Evolutionary conservation across 805 yeast species (phyloP), one percentile per base, ranked within the genome.

Genomic region (Teunomyces funiuensis): DNA sequence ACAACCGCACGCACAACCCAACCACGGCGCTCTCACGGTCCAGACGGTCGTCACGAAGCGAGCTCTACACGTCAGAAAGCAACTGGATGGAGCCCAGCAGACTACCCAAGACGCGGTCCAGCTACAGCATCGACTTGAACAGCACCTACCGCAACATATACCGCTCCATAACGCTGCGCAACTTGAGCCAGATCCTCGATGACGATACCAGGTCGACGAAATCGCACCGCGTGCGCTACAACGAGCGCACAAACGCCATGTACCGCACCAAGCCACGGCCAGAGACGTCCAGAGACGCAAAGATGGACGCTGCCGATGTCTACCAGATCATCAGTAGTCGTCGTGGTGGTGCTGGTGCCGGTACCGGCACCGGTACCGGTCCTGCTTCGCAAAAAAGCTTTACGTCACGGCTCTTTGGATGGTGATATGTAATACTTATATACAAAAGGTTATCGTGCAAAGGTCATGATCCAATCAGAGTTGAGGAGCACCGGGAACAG

Each of bases 401-500:
- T 36, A 53, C 65, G 8, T 51, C 61, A 2, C 49, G 68, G 33
- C 46, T 69, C 8, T 69, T 69, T 51, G 74, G 74, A 5, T 69
- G 75, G 74, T 69, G 33, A 28, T 22, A 22, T 6, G 25, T 22
- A 22, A 22, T 22, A 22, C 25, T 22, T 22, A 22, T 22, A 22
- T 22, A 22, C 25, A 22, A 22, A 22, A 22, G 25, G 25, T 22
- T 22, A 22, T 22, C 25, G 25, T 22, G 25, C 25, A 22, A 22
- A 22, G 25, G 25, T 22, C 25, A 22, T 22, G 25, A 22, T 22
- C 22, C 36, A 40, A 39, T 51, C 59, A 72, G 53, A 72, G 57
- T 66, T 73, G 80, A 50, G 86, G 86, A 46, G 86, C 87, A 57
- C 88, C 88, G 57, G 85, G 88, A 51, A 85, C 76, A 57, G 93